Evolutionary conservation across 495 filamentous ascomycete genomes (phyloP), one percentile per base, ranked within the genome.

Genomic region (Neurospora sp.): DNA sequence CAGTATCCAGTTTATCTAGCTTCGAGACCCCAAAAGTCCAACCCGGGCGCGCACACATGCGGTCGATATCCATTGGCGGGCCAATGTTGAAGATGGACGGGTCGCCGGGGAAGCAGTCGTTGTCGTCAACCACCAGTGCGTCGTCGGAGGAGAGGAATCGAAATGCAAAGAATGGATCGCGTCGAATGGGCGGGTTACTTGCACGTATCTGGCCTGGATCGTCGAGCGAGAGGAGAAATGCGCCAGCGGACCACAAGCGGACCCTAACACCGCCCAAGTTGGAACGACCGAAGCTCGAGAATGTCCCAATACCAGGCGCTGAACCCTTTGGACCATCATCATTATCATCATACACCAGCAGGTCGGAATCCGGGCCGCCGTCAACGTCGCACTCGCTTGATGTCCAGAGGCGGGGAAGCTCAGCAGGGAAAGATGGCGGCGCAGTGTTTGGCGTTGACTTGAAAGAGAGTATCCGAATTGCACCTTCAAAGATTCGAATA

Each of bases 401-500:
- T 66, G 27, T 66, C 14, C 54, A 66, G 54, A 35, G 12, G 54
- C 27, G 54, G 54, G 54, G 54, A 66, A 66, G 54, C 31, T 66
- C 54, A 66, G 54, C 54, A 4, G 27, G 14, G 27, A 35, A 66
- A 4, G 54, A 37, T 0, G 54, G 11, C 0, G 54, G 27, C 0
- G 27, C 12, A 0, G 27, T 14, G 6, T 81, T 81, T 69, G 77
- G 78, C 27, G 71, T 77, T 0, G 78, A 80, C 35, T 70, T 81
- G 18, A 77, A 78, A 18, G 44, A 76, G 9, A 80, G 78, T 69
- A 73, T 81, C 31, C 38, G 70, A 5, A 39, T 76, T 0, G 79
- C 79, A 6, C 79, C 78, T 0, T 78, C 77, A 41, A 75, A 74
- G 39, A 79, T 78, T 69, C 27, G 79, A 39, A 78, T 81, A 18